phyloP scores from a whole-genome alignment of 129 eudicot species.

The Cynara cardunculus region DNA sequence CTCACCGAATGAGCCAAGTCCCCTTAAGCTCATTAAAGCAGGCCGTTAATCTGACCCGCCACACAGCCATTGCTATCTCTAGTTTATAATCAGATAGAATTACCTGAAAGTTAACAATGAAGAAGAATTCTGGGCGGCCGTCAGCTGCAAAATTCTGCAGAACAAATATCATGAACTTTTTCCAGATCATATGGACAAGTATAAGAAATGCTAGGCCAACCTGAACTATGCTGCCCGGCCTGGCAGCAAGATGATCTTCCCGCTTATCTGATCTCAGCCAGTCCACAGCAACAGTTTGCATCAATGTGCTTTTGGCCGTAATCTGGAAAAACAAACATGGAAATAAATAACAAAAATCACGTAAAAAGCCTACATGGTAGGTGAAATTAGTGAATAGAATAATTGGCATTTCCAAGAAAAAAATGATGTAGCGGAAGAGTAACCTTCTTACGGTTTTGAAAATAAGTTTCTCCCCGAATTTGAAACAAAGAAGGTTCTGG shows the following conservation, averaged over 20 bases:
- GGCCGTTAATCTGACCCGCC: too few species aligned
- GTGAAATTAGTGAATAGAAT: not conserved
- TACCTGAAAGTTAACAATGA: slow-evolving; percentile 62
- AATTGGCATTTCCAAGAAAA: not conserved
- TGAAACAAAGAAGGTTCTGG: slow-evolving; percentile 53
- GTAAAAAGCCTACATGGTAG: not conserved
- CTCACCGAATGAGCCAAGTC: too few species aligned
- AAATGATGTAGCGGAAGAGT: not conserved
- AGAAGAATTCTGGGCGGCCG: slow-evolving; percentile 59
- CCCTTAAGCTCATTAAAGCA: too few species aligned
- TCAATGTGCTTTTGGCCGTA: slow-evolving; percentile 44
- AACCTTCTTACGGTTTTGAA: slow-evolving; percentile 54
- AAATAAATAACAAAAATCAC: not conserved
- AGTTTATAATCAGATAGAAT: not conserved
- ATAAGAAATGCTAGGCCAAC: slow-evolving; percentile 14
- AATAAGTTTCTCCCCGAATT: slow-evolving; percentile 53
- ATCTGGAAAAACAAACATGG: slow-evolving; percentile 25
- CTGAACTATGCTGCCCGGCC: slow-evolving; percentile 56
- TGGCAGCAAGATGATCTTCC: slow-evolving; percentile 55
- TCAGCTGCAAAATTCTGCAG: slow-evolving; percentile 61
- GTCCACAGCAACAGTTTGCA: slow-evolving; percentile 56
- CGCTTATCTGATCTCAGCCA: slow-evolving; percentile 63
- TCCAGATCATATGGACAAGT: not conserved
- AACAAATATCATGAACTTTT: not conserved
- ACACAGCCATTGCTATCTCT: not conserved